A percentile compares a stretch with the other conserved stretches of the same genome.
phyloP scores from a whole-genome alignment of 2,329 filamentous ascomycete genomes.

The Fusarium fracticaudum region DNA sequence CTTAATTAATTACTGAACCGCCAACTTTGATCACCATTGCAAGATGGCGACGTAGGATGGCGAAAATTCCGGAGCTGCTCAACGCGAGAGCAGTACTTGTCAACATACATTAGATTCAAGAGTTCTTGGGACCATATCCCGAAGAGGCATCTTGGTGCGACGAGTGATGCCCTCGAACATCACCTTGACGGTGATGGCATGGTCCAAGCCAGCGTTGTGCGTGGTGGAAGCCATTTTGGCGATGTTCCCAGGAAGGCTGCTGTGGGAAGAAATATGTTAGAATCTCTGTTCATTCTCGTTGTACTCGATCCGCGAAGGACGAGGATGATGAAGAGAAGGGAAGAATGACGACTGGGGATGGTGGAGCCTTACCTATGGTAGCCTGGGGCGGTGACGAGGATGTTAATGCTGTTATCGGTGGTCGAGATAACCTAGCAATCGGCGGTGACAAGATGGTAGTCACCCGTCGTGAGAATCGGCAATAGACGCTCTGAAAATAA shows the following conservation, averaged over 20 bases:
- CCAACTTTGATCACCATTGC: background rate
- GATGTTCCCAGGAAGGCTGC: conserved; percentile 3
- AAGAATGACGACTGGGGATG: conserved; percentile 30
- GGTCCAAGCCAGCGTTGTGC: conserved; percentile 41
- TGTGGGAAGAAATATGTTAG: background rate
- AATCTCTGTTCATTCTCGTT: background rate
- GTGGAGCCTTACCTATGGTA: conserved; percentile 40
- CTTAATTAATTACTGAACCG: background rate
- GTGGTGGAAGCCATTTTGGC: conserved; percentile 43
- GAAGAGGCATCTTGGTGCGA: conserved; percentile 89
- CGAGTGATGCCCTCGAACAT: conserved; percentile 78
- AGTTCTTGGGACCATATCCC: conserved; percentile 78
- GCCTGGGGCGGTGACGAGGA: conserved; percentile 41
- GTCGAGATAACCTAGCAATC: conserved; percentile 39
- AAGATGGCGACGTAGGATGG: background rate
- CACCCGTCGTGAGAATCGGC: conserved; percentile 27
- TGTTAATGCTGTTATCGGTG: conserved; percentile 36
- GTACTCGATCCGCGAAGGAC: conserved; percentile 24
- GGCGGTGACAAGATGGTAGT: conserved; percentile 39
- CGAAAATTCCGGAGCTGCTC: background rate
- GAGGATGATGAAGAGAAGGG: conserved; percentile 24
- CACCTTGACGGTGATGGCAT: conserved; percentile 82
- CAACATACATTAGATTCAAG: conserved; percentile 85
- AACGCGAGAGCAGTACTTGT: background rate
- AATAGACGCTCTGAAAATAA: background rate